These are phyloP conservation scores for Globisporangium perplexum DNA, from an alignment of 352 stramenopile genomes.

Conservation along the genomic window DNA sequence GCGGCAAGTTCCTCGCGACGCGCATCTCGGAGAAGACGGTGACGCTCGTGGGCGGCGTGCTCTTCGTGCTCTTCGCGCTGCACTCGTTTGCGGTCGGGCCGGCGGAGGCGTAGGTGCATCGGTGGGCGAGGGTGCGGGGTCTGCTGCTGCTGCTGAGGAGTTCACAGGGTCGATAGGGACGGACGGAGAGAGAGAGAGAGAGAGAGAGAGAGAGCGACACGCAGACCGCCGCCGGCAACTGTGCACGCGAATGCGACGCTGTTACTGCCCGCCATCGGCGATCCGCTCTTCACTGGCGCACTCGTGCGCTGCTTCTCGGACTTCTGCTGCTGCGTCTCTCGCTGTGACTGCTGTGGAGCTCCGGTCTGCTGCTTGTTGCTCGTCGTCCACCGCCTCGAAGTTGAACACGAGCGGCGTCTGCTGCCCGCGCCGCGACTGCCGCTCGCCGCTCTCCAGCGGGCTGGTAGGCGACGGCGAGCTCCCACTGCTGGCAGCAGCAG, in stretches of 20 bases:
- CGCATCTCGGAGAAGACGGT: slow-evolving; percentile 98
- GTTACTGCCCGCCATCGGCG: too few species aligned
- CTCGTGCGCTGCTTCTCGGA: too few species aligned
- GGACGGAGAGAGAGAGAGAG: too few species aligned
- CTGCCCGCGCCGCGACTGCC: not conserved
- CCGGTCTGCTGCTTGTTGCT: not conserved
- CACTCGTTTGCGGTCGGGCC: slow-evolving; percentile 93
- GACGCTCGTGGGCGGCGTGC: slow-evolving; percentile 90
- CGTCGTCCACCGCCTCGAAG: slow-evolving; percentile 37
- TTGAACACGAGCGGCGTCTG: slow-evolving; percentile 29
- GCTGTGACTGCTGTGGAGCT: too few species aligned
- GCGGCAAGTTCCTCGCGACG: slow-evolving; percentile 96
- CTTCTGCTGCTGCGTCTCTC: not conserved
- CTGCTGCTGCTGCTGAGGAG: too few species aligned
- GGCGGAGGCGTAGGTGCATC: slow-evolving; percentile 11
- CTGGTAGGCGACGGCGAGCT: not conserved
- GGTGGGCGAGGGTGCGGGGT: too few species aligned
- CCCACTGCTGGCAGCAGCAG: not conserved
- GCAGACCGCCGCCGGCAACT: too few species aligned
- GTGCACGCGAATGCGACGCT: too few species aligned
- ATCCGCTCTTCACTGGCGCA: too few species aligned
- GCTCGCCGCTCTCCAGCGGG: not conserved
- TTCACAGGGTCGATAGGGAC: too few species aligned
- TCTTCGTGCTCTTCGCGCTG: slow-evolving; percentile 97
- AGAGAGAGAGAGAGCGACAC: too few species aligned